Evolutionary conservation across 331 rosid species (phyloP).

Genomic region (Quercus phellos): DNA sequence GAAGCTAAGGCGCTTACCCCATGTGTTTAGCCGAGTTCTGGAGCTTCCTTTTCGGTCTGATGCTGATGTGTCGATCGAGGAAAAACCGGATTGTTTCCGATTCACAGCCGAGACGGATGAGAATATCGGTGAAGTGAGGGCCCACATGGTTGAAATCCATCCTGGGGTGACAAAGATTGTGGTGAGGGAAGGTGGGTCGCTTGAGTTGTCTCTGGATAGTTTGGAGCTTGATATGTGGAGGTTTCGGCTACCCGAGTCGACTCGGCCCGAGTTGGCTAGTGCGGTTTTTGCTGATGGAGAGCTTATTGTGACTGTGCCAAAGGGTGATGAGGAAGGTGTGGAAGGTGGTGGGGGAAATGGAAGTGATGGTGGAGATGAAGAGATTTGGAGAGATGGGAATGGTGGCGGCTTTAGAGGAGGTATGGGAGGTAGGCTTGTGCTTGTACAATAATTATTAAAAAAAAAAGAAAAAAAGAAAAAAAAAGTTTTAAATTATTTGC

Average conservation of each 20-base stretch:
- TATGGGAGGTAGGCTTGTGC: slow-evolving; percentile 77
- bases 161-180: slow-evolving; percentile 92
- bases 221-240: slow-evolving; percentile 94
- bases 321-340: slow-evolving; percentile 29
- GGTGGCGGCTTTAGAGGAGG: slow-evolving; percentile 54
- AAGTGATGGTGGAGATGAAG: slow-evolving; percentile 30
- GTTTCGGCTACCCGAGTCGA: slow-evolving; percentile 86
- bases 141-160: slow-evolving; percentile 82
- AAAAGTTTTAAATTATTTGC: background rate
- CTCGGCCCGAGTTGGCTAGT: slow-evolving; percentile 86
- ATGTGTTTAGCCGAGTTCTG: slow-evolving; percentile 81
- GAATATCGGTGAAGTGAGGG: slow-evolving; percentile 47
- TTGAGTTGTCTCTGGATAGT: slow-evolving; percentile 61
- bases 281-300: slow-evolving; percentile 82
- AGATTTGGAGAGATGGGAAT: slow-evolving; percentile 44
- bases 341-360: slow-evolving; percentile 27
- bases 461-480: no score
- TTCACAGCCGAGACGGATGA: slow-evolving; percentile 69
- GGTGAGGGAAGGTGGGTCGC: slow-evolving; percentile 64
- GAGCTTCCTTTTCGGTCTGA: slow-evolving; percentile 95
- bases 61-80: slow-evolving; percentile 76
- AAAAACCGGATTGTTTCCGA: slow-evolving; percentile 74
- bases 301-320: slow-evolving; percentile 91
- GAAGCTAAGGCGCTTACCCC: slow-evolving; percentile 89
- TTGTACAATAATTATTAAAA: slow-evolving; percentile 63